These are phyloP conservation scores for Massarina eburnea DNA, from an alignment of 2,329 filamentous ascomycete species.

Conservation along the genomic window DNA sequence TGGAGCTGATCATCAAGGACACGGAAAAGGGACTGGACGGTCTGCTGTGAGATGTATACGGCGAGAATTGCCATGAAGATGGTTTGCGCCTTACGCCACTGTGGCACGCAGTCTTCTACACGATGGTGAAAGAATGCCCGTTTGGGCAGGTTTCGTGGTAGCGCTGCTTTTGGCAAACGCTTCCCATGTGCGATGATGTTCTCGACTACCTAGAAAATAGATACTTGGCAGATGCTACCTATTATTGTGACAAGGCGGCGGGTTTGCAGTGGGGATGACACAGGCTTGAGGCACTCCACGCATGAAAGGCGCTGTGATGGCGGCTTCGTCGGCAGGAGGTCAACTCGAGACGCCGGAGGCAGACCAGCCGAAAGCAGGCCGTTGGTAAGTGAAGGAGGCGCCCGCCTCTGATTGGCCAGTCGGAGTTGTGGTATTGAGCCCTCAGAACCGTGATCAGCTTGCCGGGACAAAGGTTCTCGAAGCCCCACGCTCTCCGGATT, in stretches of 20 bases:
- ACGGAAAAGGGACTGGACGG: slow-evolving; percentile 90
- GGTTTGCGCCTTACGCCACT: slow-evolving; percentile 30
- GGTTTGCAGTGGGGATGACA: slow-evolving; percentile 23
- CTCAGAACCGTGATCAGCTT: not conserved
- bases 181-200: slow-evolving; percentile 9
- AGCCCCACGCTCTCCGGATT: not conserved
- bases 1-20: slow-evolving; percentile 89
- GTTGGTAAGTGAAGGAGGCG: slow-evolving; percentile 30
- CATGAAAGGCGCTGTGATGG: slow-evolving; percentile 18
- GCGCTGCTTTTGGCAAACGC: slow-evolving; percentile 20
- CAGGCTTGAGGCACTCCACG: slow-evolving; percentile 26
- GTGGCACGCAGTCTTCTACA: slow-evolving; percentile 41
- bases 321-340: slow-evolving; percentile 15
- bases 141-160: slow-evolving; percentile 13
- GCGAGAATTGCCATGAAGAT: slow-evolving; percentile 11
- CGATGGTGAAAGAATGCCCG: slow-evolving; percentile 10
- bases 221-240: not conserved
- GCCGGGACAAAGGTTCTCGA: slow-evolving; percentile 5
- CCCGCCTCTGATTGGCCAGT: not conserved
- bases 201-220: not conserved
- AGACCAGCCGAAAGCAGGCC: slow-evolving; percentile 9
- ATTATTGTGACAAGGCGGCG: too few species aligned
- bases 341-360: slow-evolving; percentile 28
- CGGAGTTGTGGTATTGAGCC: too few species aligned
- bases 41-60: slow-evolving; percentile 60